Conservation (phyloP, 495 filamentous ascomycete species). For the Delitschia confertaspora region DNA sequence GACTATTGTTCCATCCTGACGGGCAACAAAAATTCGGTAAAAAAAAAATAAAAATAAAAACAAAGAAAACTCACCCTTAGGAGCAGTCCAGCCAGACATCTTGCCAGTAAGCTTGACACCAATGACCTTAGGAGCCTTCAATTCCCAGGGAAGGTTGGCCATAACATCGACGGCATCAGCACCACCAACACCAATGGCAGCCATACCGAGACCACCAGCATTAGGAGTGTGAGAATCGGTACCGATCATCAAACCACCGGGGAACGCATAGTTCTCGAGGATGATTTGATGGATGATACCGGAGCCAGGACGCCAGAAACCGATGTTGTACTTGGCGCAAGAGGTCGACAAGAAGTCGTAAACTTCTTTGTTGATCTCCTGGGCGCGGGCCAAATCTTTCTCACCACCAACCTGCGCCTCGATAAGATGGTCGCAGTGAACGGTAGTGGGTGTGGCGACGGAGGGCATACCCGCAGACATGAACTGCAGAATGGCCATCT, state of each 20-base stretch:
- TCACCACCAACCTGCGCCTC: constrained; percentile 91
- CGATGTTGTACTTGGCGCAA: constrained; percentile 99
- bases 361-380: constrained; percentile 97
- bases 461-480: constrained; percentile 96
- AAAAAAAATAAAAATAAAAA: constrained; percentile 3
- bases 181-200: constrained; percentile 95
- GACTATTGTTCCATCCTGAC: too few relatives aligned
- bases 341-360: constrained; percentile 94
- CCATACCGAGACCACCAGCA: constrained; percentile 92
- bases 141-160: constrained; percentile 95
- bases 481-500: constrained; percentile 99
- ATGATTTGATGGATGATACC: constrained; percentile 99
- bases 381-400: constrained; percentile 87
- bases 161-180: constrained; percentile 98
- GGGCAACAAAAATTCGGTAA: constrained; percentile 1
- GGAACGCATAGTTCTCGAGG: constrained; percentile 98
- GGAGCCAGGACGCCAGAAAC: constrained; percentile 97
- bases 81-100: constrained; percentile 86
- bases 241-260: constrained; percentile 94
- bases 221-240: constrained; percentile 99
- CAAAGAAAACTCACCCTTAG: constrained; percentile 54
- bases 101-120: constrained; percentile 89
- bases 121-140: constrained; percentile 96
- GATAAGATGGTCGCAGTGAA: constrained; percentile 99
- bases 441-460: constrained; percentile 89